Evolutionary conservation across 176 grass and related monocot genomes (phyloP).

Genomic region (Musa beccarii): DNA sequence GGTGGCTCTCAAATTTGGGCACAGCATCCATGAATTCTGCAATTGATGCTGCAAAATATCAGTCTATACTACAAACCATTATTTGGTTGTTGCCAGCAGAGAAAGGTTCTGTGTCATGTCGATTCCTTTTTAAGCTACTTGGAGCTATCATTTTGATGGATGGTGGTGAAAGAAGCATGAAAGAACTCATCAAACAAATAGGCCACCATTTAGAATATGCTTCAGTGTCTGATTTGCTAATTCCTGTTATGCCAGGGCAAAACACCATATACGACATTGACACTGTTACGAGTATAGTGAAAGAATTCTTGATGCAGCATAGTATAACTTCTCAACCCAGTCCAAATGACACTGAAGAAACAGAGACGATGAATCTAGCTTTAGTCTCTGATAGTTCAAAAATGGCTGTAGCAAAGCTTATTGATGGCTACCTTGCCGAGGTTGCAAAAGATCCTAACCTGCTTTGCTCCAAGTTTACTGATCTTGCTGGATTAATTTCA

Average conservation of each 20-base stretch:
- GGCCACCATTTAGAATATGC: slow-evolving; percentile 71
- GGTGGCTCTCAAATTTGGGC: slow-evolving; percentile 51
- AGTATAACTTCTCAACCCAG: slow-evolving; percentile 33
- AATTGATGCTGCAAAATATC: slow-evolving; percentile 38
- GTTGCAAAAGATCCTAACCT: slow-evolving; percentile 69
- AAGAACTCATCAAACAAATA: slow-evolving; percentile 82
- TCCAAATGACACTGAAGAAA: slow-evolving; percentile 15
- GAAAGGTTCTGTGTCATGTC: slow-evolving; percentile 77
- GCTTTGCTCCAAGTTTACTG: slow-evolving; percentile 52
- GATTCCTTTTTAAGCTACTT: slow-evolving; percentile 83
- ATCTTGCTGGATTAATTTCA: slow-evolving; percentile 61
- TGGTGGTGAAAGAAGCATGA: slow-evolving; percentile 59
- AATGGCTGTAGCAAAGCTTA: slow-evolving; percentile 52
- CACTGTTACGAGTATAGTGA: slow-evolving; percentile 62
- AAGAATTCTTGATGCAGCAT: slow-evolving; percentile 71
- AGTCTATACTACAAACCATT: slow-evolving; percentile 61
- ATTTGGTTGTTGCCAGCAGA: slow-evolving; percentile 67
- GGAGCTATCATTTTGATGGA: slow-evolving; percentile 56
- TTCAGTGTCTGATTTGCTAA: slow-evolving; percentile 69
- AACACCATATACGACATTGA: slow-evolving; percentile 64
- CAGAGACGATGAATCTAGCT: slow-evolving; percentile 32
- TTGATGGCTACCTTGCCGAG: slow-evolving; percentile 81
- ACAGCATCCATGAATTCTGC: slow-evolving; percentile 71
- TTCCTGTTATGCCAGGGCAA: slow-evolving; percentile 58
- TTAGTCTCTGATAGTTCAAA: slow-evolving; percentile 46